Conservation (phyloP, 768 basidiomycete species). For the Boletus sensibilis region DNA sequence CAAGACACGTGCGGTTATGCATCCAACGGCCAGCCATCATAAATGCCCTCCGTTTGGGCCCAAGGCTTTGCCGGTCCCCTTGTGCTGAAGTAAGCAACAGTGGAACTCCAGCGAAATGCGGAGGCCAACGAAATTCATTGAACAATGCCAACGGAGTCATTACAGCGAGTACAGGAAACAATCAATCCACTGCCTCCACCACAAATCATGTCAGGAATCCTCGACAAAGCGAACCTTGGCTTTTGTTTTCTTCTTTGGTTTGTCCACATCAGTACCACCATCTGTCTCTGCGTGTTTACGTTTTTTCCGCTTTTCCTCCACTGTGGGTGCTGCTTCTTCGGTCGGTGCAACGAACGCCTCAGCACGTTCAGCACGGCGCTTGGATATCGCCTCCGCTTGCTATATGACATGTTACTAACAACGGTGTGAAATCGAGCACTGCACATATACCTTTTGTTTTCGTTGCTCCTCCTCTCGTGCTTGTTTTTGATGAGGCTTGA, state of each 20-base stretch:
- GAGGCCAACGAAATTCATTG: not conserved
- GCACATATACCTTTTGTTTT: conserved; percentile 58
- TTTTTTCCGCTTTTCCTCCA: conserved; percentile 73
- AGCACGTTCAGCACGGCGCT: conserved; percentile 76
- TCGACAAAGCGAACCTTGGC: conserved; percentile 21
- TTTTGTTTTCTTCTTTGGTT: conserved; percentile 41
- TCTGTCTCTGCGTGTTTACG: conserved; percentile 45
- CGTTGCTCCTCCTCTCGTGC: conserved; percentile 66
- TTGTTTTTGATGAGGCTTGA: conserved; percentile 87
- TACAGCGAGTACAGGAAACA: conserved; percentile 11
- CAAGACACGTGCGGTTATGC: too few species aligned
- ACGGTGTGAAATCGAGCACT: not conserved
- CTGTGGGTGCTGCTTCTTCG: conserved; percentile 70
- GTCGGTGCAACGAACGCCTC: conserved; percentile 85
- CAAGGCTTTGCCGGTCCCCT: conserved; percentile 4
- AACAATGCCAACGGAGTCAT: not conserved
- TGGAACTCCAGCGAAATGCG: not conserved
- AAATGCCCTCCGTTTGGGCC: conserved; percentile 13
- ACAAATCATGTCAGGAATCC: conserved; percentile 4
- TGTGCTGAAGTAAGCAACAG: conserved; percentile 30
- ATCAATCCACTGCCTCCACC: not conserved
- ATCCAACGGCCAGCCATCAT: too few species aligned
- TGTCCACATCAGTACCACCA: conserved; percentile 36
- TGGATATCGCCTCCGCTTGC: conserved; percentile 77
- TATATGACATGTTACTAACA: conserved; percentile 29